Evolutionary conservation across 176 grass and related monocot genomes (phyloP).

Genomic region (Saccharum spontaneum): DNA sequence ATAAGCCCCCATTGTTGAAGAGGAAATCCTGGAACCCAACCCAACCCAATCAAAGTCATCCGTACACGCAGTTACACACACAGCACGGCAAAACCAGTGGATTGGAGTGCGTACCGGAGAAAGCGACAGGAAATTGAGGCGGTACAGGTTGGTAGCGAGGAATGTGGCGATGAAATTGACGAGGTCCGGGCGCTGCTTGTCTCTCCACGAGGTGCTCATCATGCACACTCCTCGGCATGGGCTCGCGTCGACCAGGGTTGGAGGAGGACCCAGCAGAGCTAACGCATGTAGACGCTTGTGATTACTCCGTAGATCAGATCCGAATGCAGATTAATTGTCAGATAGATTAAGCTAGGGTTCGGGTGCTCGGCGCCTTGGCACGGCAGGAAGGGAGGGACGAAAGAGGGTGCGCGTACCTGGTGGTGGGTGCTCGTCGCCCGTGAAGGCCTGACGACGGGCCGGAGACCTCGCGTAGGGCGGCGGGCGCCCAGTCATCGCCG

Average conservation of each 20-base stretch:
- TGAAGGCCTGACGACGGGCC: no score
- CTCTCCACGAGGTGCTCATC: slow-evolving; percentile 77
- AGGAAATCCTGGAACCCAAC: slow-evolving; percentile 58
- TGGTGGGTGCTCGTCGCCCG: no score
- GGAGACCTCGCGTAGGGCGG: no score
- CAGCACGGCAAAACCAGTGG: background rate
- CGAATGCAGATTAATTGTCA: background rate
- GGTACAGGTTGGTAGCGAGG: slow-evolving; percentile 64
- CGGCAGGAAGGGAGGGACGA: no score
- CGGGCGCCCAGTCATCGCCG: no score
- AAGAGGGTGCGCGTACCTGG: no score
- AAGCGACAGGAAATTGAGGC: slow-evolving; percentile 68
- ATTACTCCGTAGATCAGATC: background rate
- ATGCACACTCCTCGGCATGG: slow-evolving; percentile 68
- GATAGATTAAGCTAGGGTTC: no score
- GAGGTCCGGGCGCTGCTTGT: slow-evolving; percentile 62
- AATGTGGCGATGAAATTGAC: slow-evolving; percentile 62
- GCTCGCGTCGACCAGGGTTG: background rate
- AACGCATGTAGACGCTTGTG: background rate
- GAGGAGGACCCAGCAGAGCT: no score
- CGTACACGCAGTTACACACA: background rate
- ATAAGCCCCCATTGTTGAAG: slow-evolving; percentile 73
- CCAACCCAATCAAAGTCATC: background rate
- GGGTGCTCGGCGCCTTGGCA: no score
- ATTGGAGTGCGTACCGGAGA: slow-evolving; percentile 43